Percentiles rank a stretch among this genome's conserved stretches.
These are phyloP conservation scores for Salicornia ramosissima DNA, from an alignment of 148 eudicot species.

Conservation along the genomic window DNA sequence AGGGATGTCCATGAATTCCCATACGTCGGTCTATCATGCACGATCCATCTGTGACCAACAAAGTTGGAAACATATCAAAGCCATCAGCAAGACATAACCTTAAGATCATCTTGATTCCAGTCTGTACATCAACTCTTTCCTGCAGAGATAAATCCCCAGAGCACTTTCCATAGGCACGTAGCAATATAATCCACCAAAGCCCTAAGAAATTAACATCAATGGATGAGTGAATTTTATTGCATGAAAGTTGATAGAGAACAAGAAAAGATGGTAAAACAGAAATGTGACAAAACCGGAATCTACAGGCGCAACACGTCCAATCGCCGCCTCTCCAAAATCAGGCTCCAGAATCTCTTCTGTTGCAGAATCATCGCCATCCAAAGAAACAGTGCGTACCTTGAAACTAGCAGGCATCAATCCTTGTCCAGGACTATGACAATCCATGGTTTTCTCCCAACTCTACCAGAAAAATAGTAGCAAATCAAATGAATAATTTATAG, in stretches of 20 bases:
- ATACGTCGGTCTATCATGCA: slow-evolving; percentile 64
- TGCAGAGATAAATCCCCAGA: slow-evolving; percentile 51
- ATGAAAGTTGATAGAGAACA: not conserved
- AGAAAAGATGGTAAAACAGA: not conserved
- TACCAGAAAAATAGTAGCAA: slow-evolving; percentile 15
- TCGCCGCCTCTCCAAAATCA: slow-evolving; percentile 59
- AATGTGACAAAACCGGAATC: slow-evolving; percentile 37
- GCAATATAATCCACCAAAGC: slow-evolving; percentile 56
- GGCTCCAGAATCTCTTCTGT: slow-evolving; percentile 52
- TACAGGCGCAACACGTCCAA: slow-evolving; percentile 61
- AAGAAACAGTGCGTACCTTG: slow-evolving; percentile 40
- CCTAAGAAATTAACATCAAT: slow-evolving; percentile 28
- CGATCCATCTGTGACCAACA: slow-evolving; percentile 57
- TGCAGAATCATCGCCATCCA: slow-evolving; percentile 42
- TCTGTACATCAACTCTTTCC: slow-evolving; percentile 61
- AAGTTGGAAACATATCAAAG: slow-evolving; percentile 57
- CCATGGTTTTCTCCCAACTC: slow-evolving; percentile 70
- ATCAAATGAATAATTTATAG: not conserved
- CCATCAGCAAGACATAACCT: slow-evolving; percentile 58
- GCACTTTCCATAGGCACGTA: slow-evolving; percentile 52
- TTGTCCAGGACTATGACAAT: slow-evolving; percentile 58
- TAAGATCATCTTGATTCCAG: slow-evolving; percentile 56
- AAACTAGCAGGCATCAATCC: slow-evolving; percentile 64
- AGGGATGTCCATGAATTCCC: slow-evolving; percentile 62
- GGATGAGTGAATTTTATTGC: not conserved